These are phyloP conservation scores for Fusarium continuum DNA, from an alignment of 2,329 filamentous ascomycete species.

Conservation along the genomic window DNA sequence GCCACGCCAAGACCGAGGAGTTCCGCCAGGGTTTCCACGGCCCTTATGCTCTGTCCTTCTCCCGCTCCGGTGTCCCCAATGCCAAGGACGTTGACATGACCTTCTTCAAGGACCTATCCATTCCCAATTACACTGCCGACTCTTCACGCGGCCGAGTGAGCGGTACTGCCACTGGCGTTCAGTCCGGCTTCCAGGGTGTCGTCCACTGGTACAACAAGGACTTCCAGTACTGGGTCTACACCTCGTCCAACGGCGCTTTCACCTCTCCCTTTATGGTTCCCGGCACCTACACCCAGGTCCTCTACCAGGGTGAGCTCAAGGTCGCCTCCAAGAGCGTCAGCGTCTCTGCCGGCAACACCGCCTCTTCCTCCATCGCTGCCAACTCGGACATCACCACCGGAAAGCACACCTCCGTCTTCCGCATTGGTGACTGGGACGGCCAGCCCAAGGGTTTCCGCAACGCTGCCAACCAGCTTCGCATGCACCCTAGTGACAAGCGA, in stretches of 20 bases:
- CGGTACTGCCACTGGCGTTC: conserved; percentile 68
- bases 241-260: conserved; percentile 63
- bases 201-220: conserved; percentile 72
- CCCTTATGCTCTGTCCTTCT: conserved; percentile 70
- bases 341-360: conserved; percentile 60
- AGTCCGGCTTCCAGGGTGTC: conserved; percentile 61
- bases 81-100: conserved; percentile 59
- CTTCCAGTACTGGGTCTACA: conserved; percentile 73
- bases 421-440: conserved; percentile 73
- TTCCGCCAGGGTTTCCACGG: conserved; percentile 72
- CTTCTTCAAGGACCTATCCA: conserved; percentile 67
- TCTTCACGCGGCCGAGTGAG: conserved; percentile 66
- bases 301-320: conserved; percentile 68
- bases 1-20: conserved; percentile 69
- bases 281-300: conserved; percentile 73
- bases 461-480: conserved; percentile 71
- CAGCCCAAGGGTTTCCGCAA: conserved; percentile 72
- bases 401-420: conserved; percentile 64
- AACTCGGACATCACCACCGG: conserved; percentile 54
- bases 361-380: conserved; percentile 61
- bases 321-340: conserved; percentile 60
- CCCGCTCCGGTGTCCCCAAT: conserved; percentile 63
- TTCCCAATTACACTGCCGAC: conserved; percentile 66
- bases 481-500: conserved; percentile 73
- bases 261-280: conserved; percentile 73